Conservation (phyloP, 2,329 filamentous ascomycete species). For the Calonectria henricotiae region DNA sequence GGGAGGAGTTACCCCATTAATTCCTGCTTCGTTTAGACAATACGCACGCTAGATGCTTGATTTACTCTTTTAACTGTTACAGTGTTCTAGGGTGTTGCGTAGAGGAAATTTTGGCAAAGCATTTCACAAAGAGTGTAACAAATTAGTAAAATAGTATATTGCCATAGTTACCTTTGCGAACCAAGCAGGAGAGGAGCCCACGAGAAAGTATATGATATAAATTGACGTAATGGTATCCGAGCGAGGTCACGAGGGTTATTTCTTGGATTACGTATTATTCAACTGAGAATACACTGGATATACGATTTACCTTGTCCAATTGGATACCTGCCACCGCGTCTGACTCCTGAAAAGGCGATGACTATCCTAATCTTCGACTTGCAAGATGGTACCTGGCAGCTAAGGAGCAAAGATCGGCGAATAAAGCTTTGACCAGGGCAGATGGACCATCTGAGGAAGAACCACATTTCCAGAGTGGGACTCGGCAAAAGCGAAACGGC, state of each 20-base stretch:
- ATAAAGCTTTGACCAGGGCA: not conserved
- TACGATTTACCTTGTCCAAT: not conserved
- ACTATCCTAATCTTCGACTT: too few relatives aligned
- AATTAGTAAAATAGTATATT: too few relatives aligned
- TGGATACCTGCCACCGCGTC: not conserved
- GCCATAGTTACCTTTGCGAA: too few relatives aligned
- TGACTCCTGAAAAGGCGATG: not conserved
- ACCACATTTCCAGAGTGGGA: not conserved
- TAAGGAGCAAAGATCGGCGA: not conserved
- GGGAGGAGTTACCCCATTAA: too few relatives aligned
- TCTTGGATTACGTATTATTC: not conserved
- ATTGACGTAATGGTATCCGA: not conserved
- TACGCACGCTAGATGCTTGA: too few relatives aligned
- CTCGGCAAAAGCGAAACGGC: conserved; percentile 1
- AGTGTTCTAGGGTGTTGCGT: too few relatives aligned
- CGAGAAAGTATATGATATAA: too few relatives aligned
- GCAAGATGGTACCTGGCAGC: not conserved
- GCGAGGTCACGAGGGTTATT: not conserved
- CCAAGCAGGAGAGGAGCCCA: too few relatives aligned
- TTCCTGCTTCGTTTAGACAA: too few relatives aligned
- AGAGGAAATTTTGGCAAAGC: too few relatives aligned
- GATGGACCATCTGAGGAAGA: not conserved
- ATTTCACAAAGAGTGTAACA: too few relatives aligned
- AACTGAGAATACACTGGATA: not conserved
- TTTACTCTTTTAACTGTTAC: too few relatives aligned